phyloP scores from a whole-genome alignment of 73 alveolate genomes.

The Symbiodinium natans region DNA sequence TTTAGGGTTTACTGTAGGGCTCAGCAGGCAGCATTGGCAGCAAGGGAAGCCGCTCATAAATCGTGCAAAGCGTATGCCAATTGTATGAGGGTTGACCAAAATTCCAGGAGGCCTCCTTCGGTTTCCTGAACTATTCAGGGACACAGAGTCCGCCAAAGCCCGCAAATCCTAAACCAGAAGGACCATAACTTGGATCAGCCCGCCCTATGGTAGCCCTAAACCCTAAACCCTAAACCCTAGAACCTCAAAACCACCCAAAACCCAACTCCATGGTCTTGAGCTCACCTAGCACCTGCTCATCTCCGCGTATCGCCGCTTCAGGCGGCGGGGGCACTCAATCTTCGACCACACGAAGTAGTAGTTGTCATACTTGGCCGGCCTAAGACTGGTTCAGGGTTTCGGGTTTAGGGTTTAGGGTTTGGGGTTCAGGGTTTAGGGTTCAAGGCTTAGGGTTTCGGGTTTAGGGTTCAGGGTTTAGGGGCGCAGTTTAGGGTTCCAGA shows the following conservation, averaged over 20 bases:
- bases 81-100: no score
- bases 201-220: background rate
- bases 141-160: background rate
- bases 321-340: slow-evolving; percentile 38
- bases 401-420: background rate
- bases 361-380: slow-evolving; percentile 90
- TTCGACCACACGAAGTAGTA: slow-evolving; percentile 89
- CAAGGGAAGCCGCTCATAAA: slow-evolving; percentile 2
- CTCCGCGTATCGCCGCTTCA: slow-evolving; percentile 44
- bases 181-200: background rate
- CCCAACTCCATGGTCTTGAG: no score
- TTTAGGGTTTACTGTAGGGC: no score
- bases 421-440: no score
- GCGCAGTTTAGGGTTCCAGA: no score
- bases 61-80: background rate
- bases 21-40: background rate
- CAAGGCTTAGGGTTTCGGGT: no score
- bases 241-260: no score
- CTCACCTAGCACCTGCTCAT: slow-evolving; percentile 47
- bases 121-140: background rate
- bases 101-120: no score
- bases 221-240: no score
- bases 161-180: background rate
- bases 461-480: no score
- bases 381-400: background rate